Evolutionary conservation across 257 asterid genomes (phyloP).

Genomic region (Ocimum tenuiflorum): DNA sequence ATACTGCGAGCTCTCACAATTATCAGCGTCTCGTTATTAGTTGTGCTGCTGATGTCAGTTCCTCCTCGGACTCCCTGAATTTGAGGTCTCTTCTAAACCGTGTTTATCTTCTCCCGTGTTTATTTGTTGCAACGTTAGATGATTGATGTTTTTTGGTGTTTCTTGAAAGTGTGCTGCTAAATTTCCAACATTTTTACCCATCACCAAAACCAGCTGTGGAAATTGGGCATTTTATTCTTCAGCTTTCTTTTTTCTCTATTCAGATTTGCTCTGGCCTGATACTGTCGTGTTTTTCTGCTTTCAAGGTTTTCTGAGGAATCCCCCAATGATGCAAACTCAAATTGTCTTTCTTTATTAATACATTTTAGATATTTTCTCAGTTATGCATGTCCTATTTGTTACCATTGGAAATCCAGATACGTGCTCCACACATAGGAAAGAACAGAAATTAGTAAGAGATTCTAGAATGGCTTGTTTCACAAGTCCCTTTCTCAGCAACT

Average conservation of each 20-base stretch:
- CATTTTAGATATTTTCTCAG: too few relatives aligned
- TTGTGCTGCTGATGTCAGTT: slow-evolving; percentile 38
- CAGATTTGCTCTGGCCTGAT: background rate
- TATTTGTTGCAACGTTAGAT: background rate
- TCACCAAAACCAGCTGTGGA: too few relatives aligned
- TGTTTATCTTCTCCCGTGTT: background rate
- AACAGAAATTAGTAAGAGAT: too few relatives aligned
- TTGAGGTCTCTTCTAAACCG: slow-evolving; percentile 38
- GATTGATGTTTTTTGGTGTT: background rate
- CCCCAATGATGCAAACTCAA: background rate
- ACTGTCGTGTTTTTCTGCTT: background rate
- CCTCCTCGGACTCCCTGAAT: slow-evolving; percentile 41
- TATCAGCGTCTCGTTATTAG: slow-evolving; percentile 26
- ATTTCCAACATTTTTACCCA: too few relatives aligned
- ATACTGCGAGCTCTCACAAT: slow-evolving; percentile 14
- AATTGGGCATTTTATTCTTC: background rate
- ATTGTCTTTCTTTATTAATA: too few relatives aligned
- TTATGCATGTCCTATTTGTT: too few relatives aligned
- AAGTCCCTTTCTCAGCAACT: too few relatives aligned
- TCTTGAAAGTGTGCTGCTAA: background rate
- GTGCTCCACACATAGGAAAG: too few relatives aligned
- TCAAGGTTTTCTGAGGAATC: background rate
- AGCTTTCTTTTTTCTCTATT: background rate
- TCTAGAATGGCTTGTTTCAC: too few relatives aligned
- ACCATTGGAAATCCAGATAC: too few relatives aligned